Evolutionary conservation across 257 asterid genomes (phyloP).

Genomic region (Solanum gracilifrons): DNA sequence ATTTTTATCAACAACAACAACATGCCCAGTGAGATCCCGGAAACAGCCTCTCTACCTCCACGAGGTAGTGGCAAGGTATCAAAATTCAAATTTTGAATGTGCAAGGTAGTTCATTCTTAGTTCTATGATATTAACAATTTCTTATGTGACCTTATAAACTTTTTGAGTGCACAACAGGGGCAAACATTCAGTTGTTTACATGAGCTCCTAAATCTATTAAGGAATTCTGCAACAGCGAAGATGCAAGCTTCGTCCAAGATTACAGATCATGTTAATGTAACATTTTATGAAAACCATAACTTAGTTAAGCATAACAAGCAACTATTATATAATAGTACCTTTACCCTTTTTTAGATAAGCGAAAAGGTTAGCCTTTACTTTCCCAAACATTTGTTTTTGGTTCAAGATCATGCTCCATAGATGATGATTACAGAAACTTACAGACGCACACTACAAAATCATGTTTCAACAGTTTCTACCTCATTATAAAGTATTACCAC

Average conservation of each 20-base stretch:
- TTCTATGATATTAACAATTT: background rate
- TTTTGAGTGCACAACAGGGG: background rate
- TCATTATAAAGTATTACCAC: background rate
- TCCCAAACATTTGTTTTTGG: background rate
- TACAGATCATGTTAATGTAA: background rate
- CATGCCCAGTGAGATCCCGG: too few relatives aligned
- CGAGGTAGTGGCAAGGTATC: too few relatives aligned
- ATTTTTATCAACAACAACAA: too few relatives aligned
- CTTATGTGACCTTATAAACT: background rate
- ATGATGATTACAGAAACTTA: background rate
- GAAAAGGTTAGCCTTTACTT: background rate
- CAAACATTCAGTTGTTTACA: background rate
- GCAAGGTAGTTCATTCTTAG: background rate
- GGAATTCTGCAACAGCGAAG: background rate
- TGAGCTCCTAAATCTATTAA: background rate
- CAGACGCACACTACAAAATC: background rate
- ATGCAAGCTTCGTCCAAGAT: background rate
- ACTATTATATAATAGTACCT: background rate
- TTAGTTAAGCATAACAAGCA: background rate
- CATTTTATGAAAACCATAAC: background rate
- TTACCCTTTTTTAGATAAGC: background rate
- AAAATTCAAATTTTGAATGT: background rate
- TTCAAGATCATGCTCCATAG: background rate
- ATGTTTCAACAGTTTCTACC: background rate
- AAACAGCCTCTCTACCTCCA: too few relatives aligned